These are phyloP conservation scores for Penicillium sumatraense DNA, from an alignment of 2,329 filamentous ascomycete species.

Conservation along the genomic window DNA sequence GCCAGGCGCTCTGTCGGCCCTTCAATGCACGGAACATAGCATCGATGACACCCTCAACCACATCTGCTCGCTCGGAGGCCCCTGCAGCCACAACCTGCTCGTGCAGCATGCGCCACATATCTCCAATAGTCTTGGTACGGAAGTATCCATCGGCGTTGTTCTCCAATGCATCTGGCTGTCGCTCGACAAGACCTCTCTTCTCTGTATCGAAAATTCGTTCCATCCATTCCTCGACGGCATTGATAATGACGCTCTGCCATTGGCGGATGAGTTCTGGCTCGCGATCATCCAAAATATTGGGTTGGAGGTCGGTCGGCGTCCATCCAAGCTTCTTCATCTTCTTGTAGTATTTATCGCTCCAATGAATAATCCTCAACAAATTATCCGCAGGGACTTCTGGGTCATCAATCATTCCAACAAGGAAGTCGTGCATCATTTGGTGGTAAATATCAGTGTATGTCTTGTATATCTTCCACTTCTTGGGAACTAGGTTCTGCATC, in stretches of 20 bases:
- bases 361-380: conserved; percentile 89
- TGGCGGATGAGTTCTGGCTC: conserved; percentile 89
- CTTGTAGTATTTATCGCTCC: conserved; percentile 92
- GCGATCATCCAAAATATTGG: conserved; percentile 87
- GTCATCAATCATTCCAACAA: conserved; percentile 81
- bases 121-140: conserved; percentile 86
- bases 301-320: conserved; percentile 73
- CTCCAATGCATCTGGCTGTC: conserved; percentile 80
- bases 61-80: conserved; percentile 83
- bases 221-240: conserved; percentile 96
- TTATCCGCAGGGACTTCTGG: conserved; percentile 82
- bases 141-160: conserved; percentile 88
- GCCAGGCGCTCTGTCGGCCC: conserved; percentile 81
- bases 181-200: conserved; percentile 76
- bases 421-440: conserved; percentile 90
- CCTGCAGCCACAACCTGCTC: conserved; percentile 88
- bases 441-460: conserved; percentile 93
- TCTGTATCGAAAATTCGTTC: conserved; percentile 87
- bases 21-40: conserved; percentile 91
- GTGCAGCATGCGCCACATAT: conserved; percentile 96
- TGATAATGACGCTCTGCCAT: conserved; percentile 93
- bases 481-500: conserved; percentile 89
- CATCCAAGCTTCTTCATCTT: conserved; percentile 94
- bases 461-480: conserved; percentile 93
- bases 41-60: conserved; percentile 93